phyloP scores from a whole-genome alignment of 2,329 filamentous ascomycete species.

The Tolypocladium inflatum region DNA sequence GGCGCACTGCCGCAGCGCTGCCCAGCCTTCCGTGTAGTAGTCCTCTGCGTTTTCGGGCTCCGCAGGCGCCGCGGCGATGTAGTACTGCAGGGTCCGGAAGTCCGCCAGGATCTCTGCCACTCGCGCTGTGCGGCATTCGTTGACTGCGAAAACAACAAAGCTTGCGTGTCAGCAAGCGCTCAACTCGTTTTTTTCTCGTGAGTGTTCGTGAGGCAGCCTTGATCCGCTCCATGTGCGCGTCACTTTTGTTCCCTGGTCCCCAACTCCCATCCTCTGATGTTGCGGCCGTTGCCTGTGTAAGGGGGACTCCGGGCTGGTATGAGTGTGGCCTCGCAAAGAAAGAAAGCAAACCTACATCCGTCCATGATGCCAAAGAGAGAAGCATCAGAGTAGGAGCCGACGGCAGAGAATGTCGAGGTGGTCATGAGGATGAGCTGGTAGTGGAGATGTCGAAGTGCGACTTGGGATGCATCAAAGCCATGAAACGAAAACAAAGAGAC shows the following conservation, averaged over 20 bases:
- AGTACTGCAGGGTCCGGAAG: conserved; percentile 52
- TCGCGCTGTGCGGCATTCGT: conserved; percentile 47
- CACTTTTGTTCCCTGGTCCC: background rate
- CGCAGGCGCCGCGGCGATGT: conserved; percentile 47
- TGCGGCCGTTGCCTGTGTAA: background rate
- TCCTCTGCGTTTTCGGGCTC: conserved; percentile 47
- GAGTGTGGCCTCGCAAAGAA: too few species aligned
- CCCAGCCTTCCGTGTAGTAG: conserved; percentile 56
- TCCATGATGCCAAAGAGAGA: conserved; percentile 10
- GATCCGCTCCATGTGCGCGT: background rate
- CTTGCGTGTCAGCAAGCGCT: background rate
- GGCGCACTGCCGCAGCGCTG: conserved; percentile 50
- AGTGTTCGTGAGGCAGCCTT: too few species aligned
- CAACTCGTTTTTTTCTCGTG: background rate
- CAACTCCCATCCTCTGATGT: background rate
- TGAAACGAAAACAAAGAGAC: background rate
- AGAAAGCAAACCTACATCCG: conserved; percentile 11
- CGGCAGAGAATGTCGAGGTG: background rate
- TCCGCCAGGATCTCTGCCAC: conserved; percentile 54
- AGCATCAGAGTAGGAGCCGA: background rate
- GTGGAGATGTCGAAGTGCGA: background rate
- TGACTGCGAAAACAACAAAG: conserved; percentile 34
- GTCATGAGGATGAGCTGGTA: background rate
- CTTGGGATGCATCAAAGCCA: background rate
- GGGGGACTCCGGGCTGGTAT: background rate